Conservation (phyloP, 306 rosid species). For the Quercus parvula region DNA sequence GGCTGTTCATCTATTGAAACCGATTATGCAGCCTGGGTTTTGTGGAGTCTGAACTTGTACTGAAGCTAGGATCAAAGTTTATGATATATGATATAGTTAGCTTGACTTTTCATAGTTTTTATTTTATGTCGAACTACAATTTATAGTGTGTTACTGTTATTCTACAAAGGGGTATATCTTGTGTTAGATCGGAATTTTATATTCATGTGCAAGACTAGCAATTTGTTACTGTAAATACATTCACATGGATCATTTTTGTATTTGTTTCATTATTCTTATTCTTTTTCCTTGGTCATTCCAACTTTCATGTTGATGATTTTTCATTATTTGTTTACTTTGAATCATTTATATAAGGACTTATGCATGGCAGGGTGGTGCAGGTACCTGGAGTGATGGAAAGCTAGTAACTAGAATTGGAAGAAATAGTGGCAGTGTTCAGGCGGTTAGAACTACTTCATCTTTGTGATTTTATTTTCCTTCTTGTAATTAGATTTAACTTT, state of each 20-base stretch:
- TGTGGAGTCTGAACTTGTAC: neutral
- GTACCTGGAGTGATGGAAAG: constrained; percentile 99
- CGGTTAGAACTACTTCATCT: constrained; percentile 43
- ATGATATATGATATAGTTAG: too few relatives aligned
- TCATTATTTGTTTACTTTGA: constrained; percentile 24
- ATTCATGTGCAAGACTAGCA: neutral
- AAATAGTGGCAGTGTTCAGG: constrained; percentile 86
- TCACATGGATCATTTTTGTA: neutral
- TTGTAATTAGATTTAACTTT: neutral
- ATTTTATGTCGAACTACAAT: neutral
- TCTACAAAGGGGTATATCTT: neutral
- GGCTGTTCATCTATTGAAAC: neutral
- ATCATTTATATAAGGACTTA: constrained; percentile 75
- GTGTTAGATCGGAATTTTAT: neutral
- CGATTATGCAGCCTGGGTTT: constrained; percentile 8
- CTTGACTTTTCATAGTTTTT: neutral
- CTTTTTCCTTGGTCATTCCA: constrained; percentile 3
- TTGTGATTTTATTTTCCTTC: neutral
- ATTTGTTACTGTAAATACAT: neutral
- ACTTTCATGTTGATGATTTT: neutral
- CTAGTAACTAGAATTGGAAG: constrained; percentile 93
- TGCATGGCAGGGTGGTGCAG: constrained; percentile 99
- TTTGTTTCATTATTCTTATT: neutral
- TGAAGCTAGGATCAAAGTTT: too few relatives aligned
- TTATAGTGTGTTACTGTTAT: neutral